Conservation (phyloP, 1,284 basidiomycete species). For the Tilletiaria anomala region DNA sequence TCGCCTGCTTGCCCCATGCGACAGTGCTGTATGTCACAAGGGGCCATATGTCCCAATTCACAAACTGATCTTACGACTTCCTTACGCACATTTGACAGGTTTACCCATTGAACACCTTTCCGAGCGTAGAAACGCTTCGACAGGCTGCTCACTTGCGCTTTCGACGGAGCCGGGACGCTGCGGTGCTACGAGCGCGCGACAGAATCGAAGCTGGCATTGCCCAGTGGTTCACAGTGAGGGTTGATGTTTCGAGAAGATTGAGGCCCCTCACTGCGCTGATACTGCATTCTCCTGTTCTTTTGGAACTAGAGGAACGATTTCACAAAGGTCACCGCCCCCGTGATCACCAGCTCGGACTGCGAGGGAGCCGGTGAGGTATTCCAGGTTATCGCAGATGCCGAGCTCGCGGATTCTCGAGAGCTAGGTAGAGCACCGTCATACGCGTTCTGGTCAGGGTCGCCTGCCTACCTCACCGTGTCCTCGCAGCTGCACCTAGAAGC, state of each 20-base stretch:
- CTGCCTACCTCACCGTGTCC: slow-evolving; percentile 82
- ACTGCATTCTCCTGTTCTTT: too few species aligned
- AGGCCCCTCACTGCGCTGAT: neutral
- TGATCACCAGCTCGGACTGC: slow-evolving; percentile 80
- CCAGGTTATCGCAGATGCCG: slow-evolving; percentile 47
- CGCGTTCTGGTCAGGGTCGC: slow-evolving; percentile 32
- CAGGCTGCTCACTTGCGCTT: slow-evolving; percentile 18
- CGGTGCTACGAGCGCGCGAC: slow-evolving; percentile 12
- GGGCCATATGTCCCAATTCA: too few species aligned
- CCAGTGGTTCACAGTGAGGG: slow-evolving; percentile 5
- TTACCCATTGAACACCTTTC: too few species aligned
- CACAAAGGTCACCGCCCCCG: slow-evolving; percentile 63
- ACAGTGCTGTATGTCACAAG: too few species aligned
- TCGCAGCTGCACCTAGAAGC: slow-evolving; percentile 92
- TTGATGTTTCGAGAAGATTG: neutral
- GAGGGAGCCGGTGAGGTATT: slow-evolving; percentile 97
- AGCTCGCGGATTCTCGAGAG: slow-evolving; percentile 8
- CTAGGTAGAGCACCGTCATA: neutral
- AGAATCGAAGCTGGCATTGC: slow-evolving; percentile 14
- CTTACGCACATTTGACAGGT: too few species aligned
- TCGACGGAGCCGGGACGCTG: slow-evolving; percentile 10
- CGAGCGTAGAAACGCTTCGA: slow-evolving; percentile 9
- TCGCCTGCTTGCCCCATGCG: too few species aligned
- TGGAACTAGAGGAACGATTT: slow-evolving; percentile 52
- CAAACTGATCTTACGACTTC: too few species aligned